phyloP scores from a whole-genome alignment of 805 yeast species.

The Kregervanrija delftensis region DNA sequence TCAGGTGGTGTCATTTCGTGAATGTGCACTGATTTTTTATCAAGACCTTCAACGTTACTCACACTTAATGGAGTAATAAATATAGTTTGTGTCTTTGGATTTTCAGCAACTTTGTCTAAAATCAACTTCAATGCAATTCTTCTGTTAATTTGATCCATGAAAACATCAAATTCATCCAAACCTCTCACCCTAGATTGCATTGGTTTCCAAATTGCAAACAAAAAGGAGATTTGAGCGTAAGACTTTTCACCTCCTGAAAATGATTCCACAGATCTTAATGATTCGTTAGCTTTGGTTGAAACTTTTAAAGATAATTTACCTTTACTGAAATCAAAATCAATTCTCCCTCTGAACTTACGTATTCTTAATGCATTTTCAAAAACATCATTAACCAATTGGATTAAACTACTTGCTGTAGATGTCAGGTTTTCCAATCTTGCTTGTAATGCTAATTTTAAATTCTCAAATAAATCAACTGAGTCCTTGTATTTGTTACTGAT shows the following conservation, averaged over 20 bases:
- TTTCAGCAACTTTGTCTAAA: conserved; percentile 55
- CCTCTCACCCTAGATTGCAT: conserved; percentile 88
- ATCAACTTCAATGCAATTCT: conserved; percentile 70
- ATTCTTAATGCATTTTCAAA: conserved; percentile 55
- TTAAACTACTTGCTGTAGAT: conserved; percentile 33
- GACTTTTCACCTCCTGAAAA: conserved; percentile 97
- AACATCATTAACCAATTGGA: conserved; percentile 42
- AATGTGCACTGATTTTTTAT: conserved; percentile 47
- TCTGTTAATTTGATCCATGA: conserved; percentile 92
- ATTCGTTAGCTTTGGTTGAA: conserved; percentile 51
- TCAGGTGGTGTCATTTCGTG: conserved; percentile 47
- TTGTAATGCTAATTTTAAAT: conserved; percentile 31
- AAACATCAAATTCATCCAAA: conserved; percentile 94
- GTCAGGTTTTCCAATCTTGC: conserved; percentile 37
- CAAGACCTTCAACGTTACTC: conserved; percentile 56
- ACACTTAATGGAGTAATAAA: conserved; percentile 94
- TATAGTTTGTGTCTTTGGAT: conserved; percentile 73
- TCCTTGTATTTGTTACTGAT: conserved; percentile 34
- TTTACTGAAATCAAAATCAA: conserved; percentile 53
- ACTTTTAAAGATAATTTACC: conserved; percentile 51
- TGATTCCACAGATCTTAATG: conserved; percentile 66
- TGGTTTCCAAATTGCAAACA: conserved; percentile 86
- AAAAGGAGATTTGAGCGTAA: conserved; percentile 80
- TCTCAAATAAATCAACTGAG: conserved; percentile 25
- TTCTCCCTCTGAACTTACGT: conserved; percentile 69